Evolutionary conservation across 2,329 filamentous ascomycete species (phyloP), one percentile per base, ranked within the genome.

Genomic region (Arthrobotrys musiformis): DNA sequence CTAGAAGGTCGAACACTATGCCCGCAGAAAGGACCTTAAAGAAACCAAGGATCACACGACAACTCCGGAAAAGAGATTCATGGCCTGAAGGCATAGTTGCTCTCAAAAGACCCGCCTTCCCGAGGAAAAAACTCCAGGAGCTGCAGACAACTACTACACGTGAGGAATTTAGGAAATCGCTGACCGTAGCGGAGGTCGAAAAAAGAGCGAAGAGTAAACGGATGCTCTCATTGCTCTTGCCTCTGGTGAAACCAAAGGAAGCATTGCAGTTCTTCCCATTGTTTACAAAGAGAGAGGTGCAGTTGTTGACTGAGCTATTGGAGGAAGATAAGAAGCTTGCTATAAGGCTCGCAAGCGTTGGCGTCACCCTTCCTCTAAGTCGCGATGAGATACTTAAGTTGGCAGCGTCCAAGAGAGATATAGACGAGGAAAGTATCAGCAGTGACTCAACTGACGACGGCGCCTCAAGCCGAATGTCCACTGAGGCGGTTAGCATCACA

Each of bases 91-190:
- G 64, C 9, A 40, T 76, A 30, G 64, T 76, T 33, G 22, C 72
- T 13, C 72, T 76, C 48, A 76, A 70, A 35, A 48, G 72, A 42
- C 72, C 72, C 4, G 44, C 72, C 15, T 76, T 76, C 24, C 72
- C 72, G 30, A 76, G 72, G 72, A 76, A 76, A 40, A 76, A 70
- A 33, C 56, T 76, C 50, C 72, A 76, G 72, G 72, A 76, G 17
- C 46, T 76, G 26, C 72, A 76, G 26, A 76, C 50, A 4, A 56
- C 72, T 9, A 76, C 72, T 11, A 76, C 72, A 9, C 72, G 63
- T 19, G 72, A 76, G 28, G 56, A 76, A 67, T 76, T 76, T 37
- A 58, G 64, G 48, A 76, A 66, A 44, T 70, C 64, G 2, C 15
- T 76, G 44, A 69, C 72, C 1, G 40, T 46, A 17, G 37, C 58